phyloP scores from a whole-genome alignment of 495 filamentous ascomycete species.

The Xylaria intraflava region DNA sequence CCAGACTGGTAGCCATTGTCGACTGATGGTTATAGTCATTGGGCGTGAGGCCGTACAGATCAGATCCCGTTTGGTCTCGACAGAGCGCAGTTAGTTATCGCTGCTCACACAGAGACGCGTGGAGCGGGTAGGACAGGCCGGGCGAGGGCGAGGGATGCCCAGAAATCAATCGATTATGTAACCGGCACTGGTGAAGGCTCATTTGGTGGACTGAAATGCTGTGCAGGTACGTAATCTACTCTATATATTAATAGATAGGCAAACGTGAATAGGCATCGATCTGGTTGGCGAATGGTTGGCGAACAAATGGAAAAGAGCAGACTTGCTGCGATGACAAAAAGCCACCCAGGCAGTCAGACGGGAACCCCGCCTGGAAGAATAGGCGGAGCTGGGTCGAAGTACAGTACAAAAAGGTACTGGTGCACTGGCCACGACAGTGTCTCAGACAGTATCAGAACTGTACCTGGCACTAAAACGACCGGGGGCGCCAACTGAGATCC shows the following conservation, averaged over 20 bases:
- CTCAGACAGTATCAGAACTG: neutral
- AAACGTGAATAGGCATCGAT: no score
- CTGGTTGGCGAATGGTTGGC: neutral
- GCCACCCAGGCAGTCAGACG: slow-evolving; percentile 6
- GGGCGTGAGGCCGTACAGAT: neutral
- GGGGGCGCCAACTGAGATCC: no score
- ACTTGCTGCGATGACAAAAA: slow-evolving; percentile 8
- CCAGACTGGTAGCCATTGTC: neutral
- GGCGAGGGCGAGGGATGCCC: neutral
- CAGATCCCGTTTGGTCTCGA: neutral
- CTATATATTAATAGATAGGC: no score
- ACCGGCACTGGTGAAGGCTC: neutral
- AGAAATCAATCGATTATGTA: neutral
- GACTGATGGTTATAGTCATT: neutral
- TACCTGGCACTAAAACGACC: neutral
- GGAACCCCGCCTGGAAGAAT: slow-evolving; percentile 8
- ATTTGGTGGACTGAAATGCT: no score
- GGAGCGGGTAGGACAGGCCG: neutral
- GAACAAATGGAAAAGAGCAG: neutral
- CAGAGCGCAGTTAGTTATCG: neutral
- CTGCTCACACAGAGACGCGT: neutral
- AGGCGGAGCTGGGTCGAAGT: neutral
- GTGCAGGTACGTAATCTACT: no score
- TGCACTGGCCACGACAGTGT: neutral
- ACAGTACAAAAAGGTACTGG: neutral